Evolutionary conservation across 441 rosid genomes (phyloP).

Genomic region (Syzygium malaccense): DNA sequence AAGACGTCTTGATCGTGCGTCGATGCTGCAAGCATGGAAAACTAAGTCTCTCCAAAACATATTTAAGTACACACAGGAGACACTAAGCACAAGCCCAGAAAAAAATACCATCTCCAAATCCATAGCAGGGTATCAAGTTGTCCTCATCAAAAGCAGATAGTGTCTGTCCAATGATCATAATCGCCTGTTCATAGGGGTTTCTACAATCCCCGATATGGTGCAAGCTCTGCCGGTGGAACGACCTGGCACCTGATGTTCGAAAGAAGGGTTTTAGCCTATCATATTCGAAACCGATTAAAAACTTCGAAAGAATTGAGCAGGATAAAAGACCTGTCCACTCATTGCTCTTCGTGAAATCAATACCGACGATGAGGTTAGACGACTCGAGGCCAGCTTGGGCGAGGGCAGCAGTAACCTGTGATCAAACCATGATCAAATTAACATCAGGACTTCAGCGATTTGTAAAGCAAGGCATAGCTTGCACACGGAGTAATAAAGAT

Average conservation of each 20-base stretch:
- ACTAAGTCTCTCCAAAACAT: not conserved
- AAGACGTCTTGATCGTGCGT: not conserved
- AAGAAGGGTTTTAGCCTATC: constrained; percentile 1
- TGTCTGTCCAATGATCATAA: constrained; percentile 77
- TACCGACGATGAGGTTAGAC: constrained; percentile 85
- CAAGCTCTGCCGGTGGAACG: constrained; percentile 56
- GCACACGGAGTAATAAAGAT: not conserved
- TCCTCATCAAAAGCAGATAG: constrained; percentile 89
- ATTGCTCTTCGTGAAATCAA: constrained; percentile 93
- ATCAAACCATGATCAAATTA: not conserved
- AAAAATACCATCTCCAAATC: constrained; percentile 80
- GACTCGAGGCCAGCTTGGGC: constrained; percentile 82
- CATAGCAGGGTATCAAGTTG: constrained; percentile 85
- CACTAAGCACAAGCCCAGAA: not conserved
- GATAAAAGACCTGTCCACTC: constrained; percentile 78
- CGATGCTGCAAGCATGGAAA: constrained; percentile 3
- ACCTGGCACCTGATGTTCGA: constrained; percentile 46
- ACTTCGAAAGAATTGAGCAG: not conserved
- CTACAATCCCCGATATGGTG: constrained; percentile 52
- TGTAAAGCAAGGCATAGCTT: not conserved
- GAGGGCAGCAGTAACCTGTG: constrained; percentile 74
- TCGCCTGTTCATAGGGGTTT: constrained; percentile 91
- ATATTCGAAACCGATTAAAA: not conserved
- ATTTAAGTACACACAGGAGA: not conserved
- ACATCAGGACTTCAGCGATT: not conserved